Evolutionary conservation across 1,139 yeast genomes (phyloP).

Genomic region (Candida sp.): DNA sequence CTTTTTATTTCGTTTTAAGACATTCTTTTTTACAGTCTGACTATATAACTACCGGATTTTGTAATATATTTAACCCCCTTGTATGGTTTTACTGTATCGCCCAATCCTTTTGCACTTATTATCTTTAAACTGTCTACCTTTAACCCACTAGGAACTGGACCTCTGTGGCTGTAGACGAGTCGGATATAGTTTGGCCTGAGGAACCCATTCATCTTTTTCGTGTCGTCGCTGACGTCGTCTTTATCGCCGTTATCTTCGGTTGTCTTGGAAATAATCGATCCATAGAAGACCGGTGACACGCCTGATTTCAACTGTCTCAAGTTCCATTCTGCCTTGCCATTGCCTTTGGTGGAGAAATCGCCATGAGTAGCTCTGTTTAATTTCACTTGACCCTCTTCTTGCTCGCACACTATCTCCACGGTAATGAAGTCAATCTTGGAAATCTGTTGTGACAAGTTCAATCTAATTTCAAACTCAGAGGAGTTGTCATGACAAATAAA

Average conservation of each 20-base stretch:
- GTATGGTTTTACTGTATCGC: conserved; percentile 74
- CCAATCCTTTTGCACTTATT: conserved; percentile 58
- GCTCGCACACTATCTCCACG: conserved; percentile 50
- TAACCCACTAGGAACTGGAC: conserved; percentile 78
- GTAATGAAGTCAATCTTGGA: conserved; percentile 59
- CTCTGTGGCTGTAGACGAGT: conserved; percentile 64
- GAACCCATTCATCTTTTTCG: conserved; percentile 3
- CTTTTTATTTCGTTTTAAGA: background rate
- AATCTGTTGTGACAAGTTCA: conserved; percentile 59
- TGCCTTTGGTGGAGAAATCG: conserved; percentile 60
- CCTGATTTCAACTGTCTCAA: conserved; percentile 68
- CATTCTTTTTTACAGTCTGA: conserved; percentile 33
- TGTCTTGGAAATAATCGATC: conserved; percentile 32
- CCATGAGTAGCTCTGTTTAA: conserved; percentile 72
- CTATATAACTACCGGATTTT: conserved; percentile 60
- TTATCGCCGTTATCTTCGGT: conserved; percentile 5
- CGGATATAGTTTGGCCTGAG: conserved; percentile 55
- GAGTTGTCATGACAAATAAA: conserved; percentile 62
- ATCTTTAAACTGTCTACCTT: conserved; percentile 72
- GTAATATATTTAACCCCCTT: conserved; percentile 92
- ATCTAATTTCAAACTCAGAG: conserved; percentile 78
- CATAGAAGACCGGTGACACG: conserved; percentile 67
- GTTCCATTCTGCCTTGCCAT: conserved; percentile 73
- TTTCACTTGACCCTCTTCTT: conserved; percentile 27
- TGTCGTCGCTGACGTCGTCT: conserved; percentile 8